Base-by-base conservation (phyloP, 1,284 basidiomycete species). In the Ustilago esculenta region DNA sequence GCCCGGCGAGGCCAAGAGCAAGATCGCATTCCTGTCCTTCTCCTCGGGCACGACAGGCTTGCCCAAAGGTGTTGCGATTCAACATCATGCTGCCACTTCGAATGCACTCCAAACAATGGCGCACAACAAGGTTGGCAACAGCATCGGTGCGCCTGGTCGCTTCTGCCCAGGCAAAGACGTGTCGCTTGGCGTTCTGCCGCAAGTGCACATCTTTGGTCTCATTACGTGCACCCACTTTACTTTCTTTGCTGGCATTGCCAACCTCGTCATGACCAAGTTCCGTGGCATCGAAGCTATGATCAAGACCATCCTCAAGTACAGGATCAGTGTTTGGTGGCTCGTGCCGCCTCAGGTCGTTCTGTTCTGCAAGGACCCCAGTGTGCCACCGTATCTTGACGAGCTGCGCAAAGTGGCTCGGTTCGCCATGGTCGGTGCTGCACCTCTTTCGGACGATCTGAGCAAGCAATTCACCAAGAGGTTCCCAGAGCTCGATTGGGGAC, bases 1-100 rank as follows among this genome's bases (percentile, higher is more conserved):
- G 15, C 84, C 86, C 2, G 90, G 89, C 0, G 90, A 92, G 81
- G 87, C 84, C 17, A 87, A 85, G 80, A 87, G 84, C 8, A 88
- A 75, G 52, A 53, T 80, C 14, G 79, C 77, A 2, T 79, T 78
- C 56, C 57, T 77, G 6, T 82, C 82, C 30, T 83, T 82, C 73
- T 82, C 82, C 1, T 79, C 76, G 12, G 82, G 82, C 7, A 83
- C 82, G 2, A 83, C 82, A 17, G 82, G 82, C 6, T 41, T 80
- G 24, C 82, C 82, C 12, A 83, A 83, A 43, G 80, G 75, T 4
- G 80, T 82, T 3, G 79, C 77, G 1, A 75, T 82, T 40, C 68
- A 77, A 49, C 80, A 82, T 45, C 45, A 46, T 12, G 77, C 77
- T 6, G 76, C 77, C 7, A 69, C 45, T 14, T 61, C 49, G 12